Evolutionary conservation across 257 asterid genomes (phyloP), one percentile per base, ranked within the genome.

Genomic region (Vinca minor): DNA sequence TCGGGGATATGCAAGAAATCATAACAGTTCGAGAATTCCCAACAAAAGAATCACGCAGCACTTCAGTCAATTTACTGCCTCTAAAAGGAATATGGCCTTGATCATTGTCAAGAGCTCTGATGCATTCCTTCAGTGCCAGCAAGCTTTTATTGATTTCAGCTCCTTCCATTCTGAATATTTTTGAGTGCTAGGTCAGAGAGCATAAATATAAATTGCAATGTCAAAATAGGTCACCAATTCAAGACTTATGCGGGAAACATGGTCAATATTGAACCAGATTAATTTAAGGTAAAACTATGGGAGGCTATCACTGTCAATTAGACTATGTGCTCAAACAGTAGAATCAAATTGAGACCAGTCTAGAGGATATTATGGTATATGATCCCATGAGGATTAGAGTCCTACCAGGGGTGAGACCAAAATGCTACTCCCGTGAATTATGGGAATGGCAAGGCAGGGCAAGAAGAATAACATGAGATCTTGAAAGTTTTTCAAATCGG

Each of bases 131-230:
- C 73, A 94, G 64, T 5, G 99, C 99, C 65, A 94, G 97, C 81
- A 94, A 83, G 71, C 99, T 94, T 83, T 90, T 89, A 71, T 94
- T 94, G 76, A 94, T 94, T 87, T 94, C 99, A 23, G 99, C 99
- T 49, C 99, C 99, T 86, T 94, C 99, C 82, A 91, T 89, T 79
- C 99, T 94, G 87, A 80, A 76, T 54, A 71, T 64, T 65, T 70
- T 63, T 39, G 38, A 64, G 23, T 28, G n/a, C 2, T 2, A 64
- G 20, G 44, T 64, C 39, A 64, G 68, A 67, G 10, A 25, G 10
- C 0, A 13, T 42, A 20, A 21, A 46, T 28, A 31, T 58, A 54
- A 49, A 52, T 26, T 25, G 20, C 46, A 57, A 26, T 36, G 8
- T 25, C 17, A 39, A 54, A 17, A 47, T 48, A 29, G 44, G 32